Conservation (phyloP, 2,329 filamentous ascomycete genomes). For the Cladosporium sp. region DNA sequence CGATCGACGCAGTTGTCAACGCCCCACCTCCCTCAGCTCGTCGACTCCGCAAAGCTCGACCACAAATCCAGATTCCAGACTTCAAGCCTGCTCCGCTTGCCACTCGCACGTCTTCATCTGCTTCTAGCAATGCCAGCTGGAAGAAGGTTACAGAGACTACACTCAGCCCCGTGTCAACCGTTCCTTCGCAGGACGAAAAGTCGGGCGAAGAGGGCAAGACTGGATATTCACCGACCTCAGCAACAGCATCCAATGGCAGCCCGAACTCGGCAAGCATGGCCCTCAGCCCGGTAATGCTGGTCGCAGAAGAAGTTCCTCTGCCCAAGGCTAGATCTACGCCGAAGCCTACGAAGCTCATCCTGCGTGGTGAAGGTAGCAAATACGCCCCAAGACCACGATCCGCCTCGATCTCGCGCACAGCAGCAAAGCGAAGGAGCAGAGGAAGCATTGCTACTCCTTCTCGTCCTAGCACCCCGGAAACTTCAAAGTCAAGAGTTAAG, state of each 20-base stretch:
- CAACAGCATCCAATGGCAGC: constrained; percentile 27
- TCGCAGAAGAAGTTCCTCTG: constrained; percentile 39
- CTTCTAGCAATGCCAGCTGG: constrained; percentile 35
- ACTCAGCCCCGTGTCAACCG: constrained; percentile 33
- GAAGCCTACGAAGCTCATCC: constrained; percentile 34
- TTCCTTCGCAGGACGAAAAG: constrained; percentile 29
- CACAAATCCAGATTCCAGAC: constrained; percentile 36
- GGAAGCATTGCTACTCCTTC: constrained; percentile 22
- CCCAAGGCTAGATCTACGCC: constrained; percentile 30
- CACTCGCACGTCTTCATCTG: constrained; percentile 32
- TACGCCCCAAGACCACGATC: constrained; percentile 38
- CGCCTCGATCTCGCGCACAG: constrained; percentile 33
- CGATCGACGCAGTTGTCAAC: constrained; percentile 34
- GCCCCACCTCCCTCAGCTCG: constrained; percentile 26
- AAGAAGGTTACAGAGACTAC: constrained; percentile 34
- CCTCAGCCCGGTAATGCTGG: constrained; percentile 39
- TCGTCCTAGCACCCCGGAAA: constrained; percentile 24
- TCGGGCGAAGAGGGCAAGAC: constrained; percentile 30
- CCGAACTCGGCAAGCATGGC: constrained; percentile 24
- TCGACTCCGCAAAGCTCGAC: constrained; percentile 34
- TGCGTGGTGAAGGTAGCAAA: constrained; percentile 31
- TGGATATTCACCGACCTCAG: constrained; percentile 33
- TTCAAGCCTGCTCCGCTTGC: constrained; percentile 30
- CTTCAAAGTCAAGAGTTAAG: constrained; percentile 22
- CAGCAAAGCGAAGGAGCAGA: constrained; percentile 30